phyloP scores from a whole-genome alignment of 2,329 filamentous ascomycete genomes.

The Balansia obtecta region DNA sequence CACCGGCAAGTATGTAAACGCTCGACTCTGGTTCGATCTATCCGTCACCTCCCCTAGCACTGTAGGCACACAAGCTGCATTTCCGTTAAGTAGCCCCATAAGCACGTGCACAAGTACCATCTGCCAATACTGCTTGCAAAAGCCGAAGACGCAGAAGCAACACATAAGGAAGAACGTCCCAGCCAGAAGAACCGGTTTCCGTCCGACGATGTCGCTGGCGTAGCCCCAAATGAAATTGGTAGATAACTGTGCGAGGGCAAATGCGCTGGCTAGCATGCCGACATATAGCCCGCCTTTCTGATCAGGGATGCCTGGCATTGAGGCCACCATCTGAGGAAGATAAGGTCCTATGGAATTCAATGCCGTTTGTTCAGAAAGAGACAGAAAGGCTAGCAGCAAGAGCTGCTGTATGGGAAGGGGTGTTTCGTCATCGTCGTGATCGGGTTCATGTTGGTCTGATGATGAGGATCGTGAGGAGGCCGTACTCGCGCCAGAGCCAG shows the following conservation, averaged over 20 bases:
- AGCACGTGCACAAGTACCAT: slow-evolving; percentile 73
- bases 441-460: slow-evolving; percentile 23
- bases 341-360: slow-evolving; percentile 95
- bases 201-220: slow-evolving; percentile 52
- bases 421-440: slow-evolving; percentile 41
- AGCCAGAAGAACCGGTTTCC: slow-evolving; percentile 62
- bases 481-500: slow-evolving; percentile 10
- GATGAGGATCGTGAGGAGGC: slow-evolving; percentile 8
- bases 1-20: slow-evolving; percentile 88
- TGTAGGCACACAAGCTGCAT: slow-evolving; percentile 86
- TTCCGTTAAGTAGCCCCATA: slow-evolving; percentile 92
- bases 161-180: slow-evolving; percentile 73
- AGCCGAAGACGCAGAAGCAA: slow-evolving; percentile 79
- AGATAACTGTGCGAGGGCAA: slow-evolving; percentile 81
- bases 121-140: slow-evolving; percentile 73
- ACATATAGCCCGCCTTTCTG: slow-evolving; percentile 74
- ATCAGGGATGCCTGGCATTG: slow-evolving; percentile 67
- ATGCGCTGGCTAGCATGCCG: slow-evolving; percentile 77
- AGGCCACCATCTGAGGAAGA: slow-evolving; percentile 79
- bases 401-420: slow-evolving; percentile 78
- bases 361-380: slow-evolving; percentile 87
- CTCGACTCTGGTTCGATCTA: slow-evolving; percentile 82
- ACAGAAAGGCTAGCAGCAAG: slow-evolving; percentile 72
- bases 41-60: slow-evolving; percentile 93
- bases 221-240: slow-evolving; percentile 63